Percentiles rank a stretch among this genome's conserved stretches.
Evolutionary conservation across 108 stramenopile genomes (phyloP).

Genomic region (Nitzschia palea): DNA sequence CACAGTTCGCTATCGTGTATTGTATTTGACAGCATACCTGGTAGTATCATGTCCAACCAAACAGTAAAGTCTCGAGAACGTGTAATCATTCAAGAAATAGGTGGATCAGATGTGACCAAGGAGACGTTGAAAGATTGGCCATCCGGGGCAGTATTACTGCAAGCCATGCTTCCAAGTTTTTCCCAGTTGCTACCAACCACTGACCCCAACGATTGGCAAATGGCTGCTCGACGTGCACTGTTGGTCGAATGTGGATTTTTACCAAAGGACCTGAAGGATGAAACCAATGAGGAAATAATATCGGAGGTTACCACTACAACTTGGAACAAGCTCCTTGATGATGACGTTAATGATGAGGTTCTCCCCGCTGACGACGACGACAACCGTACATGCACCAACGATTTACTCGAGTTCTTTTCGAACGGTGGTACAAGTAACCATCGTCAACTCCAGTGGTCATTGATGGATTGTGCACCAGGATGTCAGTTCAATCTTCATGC

Average conservation of each 20-base stretch:
- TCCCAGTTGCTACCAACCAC: not conserved
- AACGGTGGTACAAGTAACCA: slow-evolving; percentile 20
- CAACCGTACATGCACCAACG: not conserved
- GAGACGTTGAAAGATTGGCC: slow-evolving; percentile 7
- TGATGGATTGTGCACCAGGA: slow-evolving; percentile 30
- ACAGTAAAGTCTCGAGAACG: not conserved
- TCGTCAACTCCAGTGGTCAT: slow-evolving; percentile 27
- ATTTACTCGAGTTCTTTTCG: slow-evolving; percentile 10
- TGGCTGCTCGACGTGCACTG: not conserved
- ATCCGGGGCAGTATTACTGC: slow-evolving; percentile 1
- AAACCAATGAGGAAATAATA: not conserved
- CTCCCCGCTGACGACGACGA: not conserved
- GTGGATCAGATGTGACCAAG: too few relatives aligned
- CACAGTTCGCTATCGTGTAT: not conserved
- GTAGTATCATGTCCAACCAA: not conserved
- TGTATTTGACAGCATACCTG: not conserved
- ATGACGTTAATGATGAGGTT: too few relatives aligned
- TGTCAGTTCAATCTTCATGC: slow-evolving; percentile 46
- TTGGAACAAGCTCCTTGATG: too few relatives aligned
- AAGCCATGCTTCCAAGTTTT: not conserved
- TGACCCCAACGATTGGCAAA: slow-evolving; percentile 6
- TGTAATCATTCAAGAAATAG: not conserved
- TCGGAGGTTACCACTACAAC: not conserved
- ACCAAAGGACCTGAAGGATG: not conserved
- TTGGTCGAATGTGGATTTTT: not conserved